Evolutionary conservation across 768 basidiomycete genomes (phyloP).

Genomic region (Brasilioporus rufonigricans): DNA sequence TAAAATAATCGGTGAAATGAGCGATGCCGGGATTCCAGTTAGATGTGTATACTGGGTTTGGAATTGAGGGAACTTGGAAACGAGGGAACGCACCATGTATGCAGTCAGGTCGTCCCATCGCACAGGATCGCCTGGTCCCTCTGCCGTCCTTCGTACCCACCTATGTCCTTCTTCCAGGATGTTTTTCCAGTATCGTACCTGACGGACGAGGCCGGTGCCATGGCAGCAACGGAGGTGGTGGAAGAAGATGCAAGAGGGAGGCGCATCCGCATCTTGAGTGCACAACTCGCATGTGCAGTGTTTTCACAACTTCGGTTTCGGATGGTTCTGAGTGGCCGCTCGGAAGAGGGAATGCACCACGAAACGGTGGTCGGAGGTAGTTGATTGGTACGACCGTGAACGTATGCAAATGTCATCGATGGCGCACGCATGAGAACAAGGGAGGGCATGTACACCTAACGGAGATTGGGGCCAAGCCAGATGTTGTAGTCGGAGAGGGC

Average conservation of each 20-base stretch:
- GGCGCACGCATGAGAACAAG: too few species aligned
- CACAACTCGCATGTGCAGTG: constrained; percentile 44
- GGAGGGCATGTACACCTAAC: constrained; percentile 48
- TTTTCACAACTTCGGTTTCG: constrained; percentile 55
- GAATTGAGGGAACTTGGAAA: too few species aligned
- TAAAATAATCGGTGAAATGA: too few species aligned
- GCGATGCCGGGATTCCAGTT: too few species aligned
- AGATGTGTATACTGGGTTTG: not conserved
- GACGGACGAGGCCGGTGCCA: constrained; percentile 35
- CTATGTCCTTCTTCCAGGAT: constrained; percentile 34
- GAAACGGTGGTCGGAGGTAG: constrained; percentile 40
- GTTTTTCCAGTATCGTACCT: constrained; percentile 36
- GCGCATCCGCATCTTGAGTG: constrained; percentile 61
- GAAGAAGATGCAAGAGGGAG: constrained; percentile 31
- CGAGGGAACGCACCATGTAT: constrained; percentile 52
- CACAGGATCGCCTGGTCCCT: constrained; percentile 39
- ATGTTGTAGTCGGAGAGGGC: constrained; percentile 70
- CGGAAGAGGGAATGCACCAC: constrained; percentile 12
- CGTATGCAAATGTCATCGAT: not conserved
- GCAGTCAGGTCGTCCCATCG: constrained; percentile 62
- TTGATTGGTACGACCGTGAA: constrained; percentile 57
- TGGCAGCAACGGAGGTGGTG: constrained; percentile 11
- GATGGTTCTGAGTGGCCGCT: constrained; percentile 13
- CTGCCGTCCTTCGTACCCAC: constrained; percentile 66
- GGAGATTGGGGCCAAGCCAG: constrained; percentile 60